Evolutionary conservation across 345 rosid genomes (phyloP).

Genomic region (Dipteronia sinensis): DNA sequence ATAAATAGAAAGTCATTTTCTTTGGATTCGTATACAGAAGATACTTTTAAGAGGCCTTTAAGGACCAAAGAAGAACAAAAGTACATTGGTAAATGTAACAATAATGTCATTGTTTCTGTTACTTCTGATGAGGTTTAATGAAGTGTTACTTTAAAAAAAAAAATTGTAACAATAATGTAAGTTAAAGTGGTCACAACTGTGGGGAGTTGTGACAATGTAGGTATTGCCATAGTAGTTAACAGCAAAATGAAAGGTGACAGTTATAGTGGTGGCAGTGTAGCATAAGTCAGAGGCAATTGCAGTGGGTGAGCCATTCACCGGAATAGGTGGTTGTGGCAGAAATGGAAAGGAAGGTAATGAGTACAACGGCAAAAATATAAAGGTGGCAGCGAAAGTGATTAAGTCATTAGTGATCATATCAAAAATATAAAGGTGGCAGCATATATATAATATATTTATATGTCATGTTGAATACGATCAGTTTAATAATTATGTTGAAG

Average conservation of each 20-base stretch:
- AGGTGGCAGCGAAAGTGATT: background rate
- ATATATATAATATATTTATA: background rate
- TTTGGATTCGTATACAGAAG: background rate
- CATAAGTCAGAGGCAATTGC: background rate
- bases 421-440: background rate
- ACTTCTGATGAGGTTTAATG: too few relatives aligned
- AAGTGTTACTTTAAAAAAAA: too few relatives aligned
- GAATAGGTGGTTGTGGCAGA: background rate
- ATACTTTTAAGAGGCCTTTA: background rate
- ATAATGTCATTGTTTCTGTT: too few relatives aligned
- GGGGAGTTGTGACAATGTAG: background rate
- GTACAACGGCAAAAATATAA: background rate
- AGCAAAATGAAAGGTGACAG: background rate
- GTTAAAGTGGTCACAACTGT: background rate
- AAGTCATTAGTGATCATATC: too few relatives aligned
- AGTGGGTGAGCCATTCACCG: background rate
- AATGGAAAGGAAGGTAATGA: background rate
- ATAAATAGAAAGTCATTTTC: background rate
- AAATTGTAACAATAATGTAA: background rate
- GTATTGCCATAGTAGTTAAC: background rate
- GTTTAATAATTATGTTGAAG: background rate
- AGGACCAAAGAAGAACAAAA: background rate
- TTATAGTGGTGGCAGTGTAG: background rate
- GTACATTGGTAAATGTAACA: background rate
- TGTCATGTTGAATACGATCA: background rate